Percentiles rank a stretch among this genome's conserved stretches.
These are phyloP conservation scores for Rhizophagus prolifer DNA, from an alignment of 192 early-diverging fungal species.

Conservation along the genomic window DNA sequence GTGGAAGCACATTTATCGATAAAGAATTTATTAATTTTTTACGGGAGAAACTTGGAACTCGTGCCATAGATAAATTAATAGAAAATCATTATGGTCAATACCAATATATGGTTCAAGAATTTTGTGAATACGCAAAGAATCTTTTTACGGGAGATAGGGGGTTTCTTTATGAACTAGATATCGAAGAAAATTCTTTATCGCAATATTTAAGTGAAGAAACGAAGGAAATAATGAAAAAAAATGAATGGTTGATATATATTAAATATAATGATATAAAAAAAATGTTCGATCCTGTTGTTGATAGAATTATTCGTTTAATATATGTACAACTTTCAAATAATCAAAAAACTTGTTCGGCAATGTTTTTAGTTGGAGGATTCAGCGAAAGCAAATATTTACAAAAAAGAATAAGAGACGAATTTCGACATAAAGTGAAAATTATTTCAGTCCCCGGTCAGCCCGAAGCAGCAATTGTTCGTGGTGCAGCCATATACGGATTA, in stretches of 20 bases:
- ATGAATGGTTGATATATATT: neutral
- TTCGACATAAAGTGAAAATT: neutral
- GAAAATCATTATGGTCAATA: neutral
- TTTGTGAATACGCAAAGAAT: neutral
- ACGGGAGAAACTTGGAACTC: neutral
- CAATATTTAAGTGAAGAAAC: neutral
- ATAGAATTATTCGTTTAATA: conserved; percentile 50
- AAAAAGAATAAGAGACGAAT: neutral
- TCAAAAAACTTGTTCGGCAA: conserved; percentile 30
- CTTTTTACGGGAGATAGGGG: neutral
- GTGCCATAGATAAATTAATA: neutral
- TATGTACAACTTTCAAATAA: conserved; percentile 48
- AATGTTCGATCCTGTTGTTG: conserved; percentile 56
- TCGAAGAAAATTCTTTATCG: neutral
- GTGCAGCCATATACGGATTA: neutral
- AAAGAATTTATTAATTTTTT: neutral
- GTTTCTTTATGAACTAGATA: neutral
- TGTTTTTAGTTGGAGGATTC: conserved; percentile 50
- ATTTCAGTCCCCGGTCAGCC: neutral
- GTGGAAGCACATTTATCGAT: neutral
- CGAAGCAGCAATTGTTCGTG: neutral
- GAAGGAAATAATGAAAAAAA: neutral
- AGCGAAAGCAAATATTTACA: neutral
- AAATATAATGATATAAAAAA: neutral
- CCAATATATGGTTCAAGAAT: neutral